Percentiles rank a stretch among this genome's conserved stretches.
Evolutionary conservation across 495 filamentous ascomycete species (phyloP).

Genomic region (Saxophila tyrrhenica): DNA sequence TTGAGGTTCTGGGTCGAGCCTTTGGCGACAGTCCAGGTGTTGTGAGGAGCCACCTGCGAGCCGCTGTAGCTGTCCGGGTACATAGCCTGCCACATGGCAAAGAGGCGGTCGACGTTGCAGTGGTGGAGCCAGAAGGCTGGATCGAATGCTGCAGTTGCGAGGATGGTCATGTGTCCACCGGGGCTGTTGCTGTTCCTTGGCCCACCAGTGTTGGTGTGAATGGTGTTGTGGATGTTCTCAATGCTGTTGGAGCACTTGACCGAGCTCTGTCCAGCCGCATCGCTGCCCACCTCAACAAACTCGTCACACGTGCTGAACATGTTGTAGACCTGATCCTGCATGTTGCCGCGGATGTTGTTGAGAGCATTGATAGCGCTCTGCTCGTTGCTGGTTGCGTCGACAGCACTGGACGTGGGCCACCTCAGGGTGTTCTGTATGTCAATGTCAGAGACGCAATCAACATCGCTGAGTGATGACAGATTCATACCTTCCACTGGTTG

Average conservation of each 20-base stretch:
- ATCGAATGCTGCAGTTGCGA: constrained; percentile 19
- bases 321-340: constrained; percentile 22
- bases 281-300: constrained; percentile 19
- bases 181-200: background rate
- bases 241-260: constrained; percentile 21
- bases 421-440: constrained; percentile 14
- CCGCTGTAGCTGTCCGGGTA: constrained; percentile 18
- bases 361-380: constrained; percentile 9
- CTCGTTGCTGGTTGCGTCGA: constrained; percentile 10
- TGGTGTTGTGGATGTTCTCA: constrained; percentile 24
- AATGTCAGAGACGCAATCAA: background rate
- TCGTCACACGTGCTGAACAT: constrained; percentile 19
- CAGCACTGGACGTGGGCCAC: constrained; percentile 16
- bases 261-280: constrained; percentile 15
- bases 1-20: constrained; percentile 17
- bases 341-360: constrained; percentile 16
- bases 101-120: constrained; percentile 22
- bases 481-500: constrained; percentile 12
- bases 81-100: constrained; percentile 22
- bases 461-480: too few species aligned
- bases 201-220: constrained; percentile 20
- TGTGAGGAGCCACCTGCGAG: constrained; percentile 11
- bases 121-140: constrained; percentile 26
- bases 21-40: constrained; percentile 17
- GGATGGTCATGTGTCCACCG: constrained; percentile 24